A percentile compares a stretch with the other conserved stretches of the same genome.
Conservation (phyloP, 352 stramenopile genomes). For the Phytophthora podocarpi region DNA sequence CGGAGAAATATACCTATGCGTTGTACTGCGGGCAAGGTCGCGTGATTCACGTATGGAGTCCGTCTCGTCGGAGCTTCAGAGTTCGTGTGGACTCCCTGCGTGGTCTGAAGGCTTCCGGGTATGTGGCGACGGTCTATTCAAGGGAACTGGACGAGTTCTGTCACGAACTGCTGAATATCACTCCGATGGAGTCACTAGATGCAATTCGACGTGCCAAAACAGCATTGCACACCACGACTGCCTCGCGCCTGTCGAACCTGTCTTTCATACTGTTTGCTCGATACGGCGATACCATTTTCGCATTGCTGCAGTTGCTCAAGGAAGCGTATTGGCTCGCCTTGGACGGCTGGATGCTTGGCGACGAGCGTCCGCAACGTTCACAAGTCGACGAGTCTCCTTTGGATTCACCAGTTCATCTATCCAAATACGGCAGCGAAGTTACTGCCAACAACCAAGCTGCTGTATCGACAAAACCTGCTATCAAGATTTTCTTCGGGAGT, state of each 20-base stretch:
- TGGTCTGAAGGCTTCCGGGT: slow-evolving; percentile 24
- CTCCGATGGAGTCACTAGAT: slow-evolving; percentile 6
- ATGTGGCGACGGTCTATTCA: slow-evolving; percentile 18
- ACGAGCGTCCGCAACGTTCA: not conserved
- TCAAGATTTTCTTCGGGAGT: slow-evolving; percentile 20
- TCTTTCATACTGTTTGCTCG: slow-evolving; percentile 41
- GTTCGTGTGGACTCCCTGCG: slow-evolving; percentile 49
- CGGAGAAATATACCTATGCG: slow-evolving; percentile 24
- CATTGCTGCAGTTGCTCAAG: slow-evolving; percentile 26
- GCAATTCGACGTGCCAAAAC: slow-evolving; percentile 35
- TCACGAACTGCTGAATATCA: slow-evolving; percentile 23
- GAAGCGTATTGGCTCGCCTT: slow-evolving; percentile 8
- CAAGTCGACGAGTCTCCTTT: slow-evolving; percentile 5
- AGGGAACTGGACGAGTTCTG: slow-evolving; percentile 38
- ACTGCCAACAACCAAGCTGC: not conserved
- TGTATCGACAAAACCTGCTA: not conserved
- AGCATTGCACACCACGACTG: slow-evolving; percentile 29
- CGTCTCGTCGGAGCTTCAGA: slow-evolving; percentile 35
- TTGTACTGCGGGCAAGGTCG: slow-evolving; percentile 44
- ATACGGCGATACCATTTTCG: slow-evolving; percentile 35
- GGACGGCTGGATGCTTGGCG: not conserved
- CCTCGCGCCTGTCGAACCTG: slow-evolving; percentile 16
- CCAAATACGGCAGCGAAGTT: not conserved
- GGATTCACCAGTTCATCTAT: not conserved
- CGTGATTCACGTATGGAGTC: slow-evolving; percentile 51